Evolutionary conservation across 2,329 filamentous ascomycete genomes (phyloP), one percentile per base, ranked within the genome.

Genomic region (Claviceps purpurea): DNA sequence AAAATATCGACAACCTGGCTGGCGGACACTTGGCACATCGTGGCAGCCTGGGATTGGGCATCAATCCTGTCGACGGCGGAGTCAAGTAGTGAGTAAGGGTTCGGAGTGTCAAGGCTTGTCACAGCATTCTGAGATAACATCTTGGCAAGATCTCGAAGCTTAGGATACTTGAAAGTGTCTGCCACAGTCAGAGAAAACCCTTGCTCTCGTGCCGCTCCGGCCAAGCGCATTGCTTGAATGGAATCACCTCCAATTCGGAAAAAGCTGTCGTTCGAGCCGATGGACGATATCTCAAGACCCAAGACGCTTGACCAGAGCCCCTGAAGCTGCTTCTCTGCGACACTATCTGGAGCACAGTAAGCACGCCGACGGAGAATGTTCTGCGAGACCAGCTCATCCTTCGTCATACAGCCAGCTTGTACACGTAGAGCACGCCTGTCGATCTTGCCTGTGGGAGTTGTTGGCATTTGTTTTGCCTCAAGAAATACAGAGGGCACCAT

Each of bases 271-370:
- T 47, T 38, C 1, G n/a, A 5, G 1, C 52, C 50, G 13, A 56
- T 54, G 1, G 13, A 7, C 6, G 10, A 50, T 11, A 11, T 20
- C 0, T 60, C 54, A 1, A 73, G 60, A 1, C 56, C 58, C 18
- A 77, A 60, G 2, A 75, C 66, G 3, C 64, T 61, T n/a, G 52
- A 42, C 67, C 52, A 56, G 10, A 56, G 18, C 1, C 4, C 4
- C 11, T 30, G 34, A 7, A 53, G 16, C 1, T 10, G 3, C 4
- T 1, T 26, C 22, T 52, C 50, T 5, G n/a, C 43, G 4, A 6
- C 1, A 8, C 42, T 44, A 16, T 6, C 42, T 18, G 42, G 42
- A 2, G n/a, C 22, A 44, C 42, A 44, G 20, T 44, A 24, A 20
- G n/a, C 22, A 20, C 42, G n/a, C 18, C 20, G 18, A 44, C 42